Percentiles rank a stretch among this genome's conserved stretches.
Conservation (phyloP, 2,329 filamentous ascomycete species). For the Cytospora piceae region DNA sequence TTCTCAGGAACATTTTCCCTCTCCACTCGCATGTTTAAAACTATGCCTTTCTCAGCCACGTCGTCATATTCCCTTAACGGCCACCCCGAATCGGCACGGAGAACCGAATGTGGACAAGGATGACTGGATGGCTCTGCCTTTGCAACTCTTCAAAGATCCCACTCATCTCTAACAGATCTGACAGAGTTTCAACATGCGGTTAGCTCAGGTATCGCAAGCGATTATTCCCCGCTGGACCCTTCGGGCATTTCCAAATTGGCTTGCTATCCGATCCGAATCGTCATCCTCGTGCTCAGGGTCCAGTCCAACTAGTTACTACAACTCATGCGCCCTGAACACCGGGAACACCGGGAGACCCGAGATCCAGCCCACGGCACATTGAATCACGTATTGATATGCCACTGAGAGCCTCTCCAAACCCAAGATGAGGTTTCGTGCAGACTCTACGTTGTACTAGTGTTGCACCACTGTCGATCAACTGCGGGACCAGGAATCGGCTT, state of each 20-base stretch:
- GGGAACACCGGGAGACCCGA: neutral
- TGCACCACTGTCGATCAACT: constrained; percentile 22
- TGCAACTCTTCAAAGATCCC: neutral
- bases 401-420: constrained; percentile 10
- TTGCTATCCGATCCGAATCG: neutral
- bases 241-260: neutral
- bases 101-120: neutral
- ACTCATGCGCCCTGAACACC: neutral
- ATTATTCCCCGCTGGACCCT: neutral
- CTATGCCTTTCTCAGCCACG: neutral
- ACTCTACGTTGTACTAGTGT: neutral
- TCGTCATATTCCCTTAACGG: neutral
- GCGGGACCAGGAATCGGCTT: constrained; percentile 17
- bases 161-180: neutral
- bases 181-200: neutral
- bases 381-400: constrained; percentile 1
- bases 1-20: neutral
- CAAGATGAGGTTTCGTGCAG: constrained; percentile 4
- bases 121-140: neutral
- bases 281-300: neutral
- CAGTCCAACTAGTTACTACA: neutral
- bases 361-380: neutral
- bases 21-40: neutral
- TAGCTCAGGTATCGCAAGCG: neutral
- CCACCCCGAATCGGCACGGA: neutral